phyloP scores from a whole-genome alignment of 2,329 filamentous ascomycete genomes.

The Claviceps africana region DNA sequence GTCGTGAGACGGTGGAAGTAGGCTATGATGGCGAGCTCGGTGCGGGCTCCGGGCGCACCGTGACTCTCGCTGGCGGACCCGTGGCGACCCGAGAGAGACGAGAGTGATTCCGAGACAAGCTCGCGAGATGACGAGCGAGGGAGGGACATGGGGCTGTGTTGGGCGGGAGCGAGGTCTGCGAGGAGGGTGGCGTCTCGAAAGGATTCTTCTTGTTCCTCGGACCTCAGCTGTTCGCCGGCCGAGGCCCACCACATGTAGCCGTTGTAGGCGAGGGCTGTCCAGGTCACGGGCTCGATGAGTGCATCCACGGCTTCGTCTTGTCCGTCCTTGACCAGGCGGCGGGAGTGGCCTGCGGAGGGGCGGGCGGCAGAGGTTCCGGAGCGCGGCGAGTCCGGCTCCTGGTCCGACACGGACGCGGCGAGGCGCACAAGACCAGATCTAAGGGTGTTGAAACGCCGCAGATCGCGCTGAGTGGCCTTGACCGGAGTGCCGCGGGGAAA shows the following conservation, averaged over 20 bases:
- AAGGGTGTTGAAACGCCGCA: constrained; percentile 63
- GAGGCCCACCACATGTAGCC: constrained; percentile 88
- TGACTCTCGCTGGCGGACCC: constrained; percentile 8
- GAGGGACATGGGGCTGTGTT: constrained; percentile 17
- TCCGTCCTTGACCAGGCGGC: constrained; percentile 19
- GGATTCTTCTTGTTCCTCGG: constrained; percentile 45
- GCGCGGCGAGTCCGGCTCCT: constrained; percentile 15
- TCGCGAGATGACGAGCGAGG: constrained; percentile 18
- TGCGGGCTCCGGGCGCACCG: constrained; percentile 18
- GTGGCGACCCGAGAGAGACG: constrained; percentile 27
- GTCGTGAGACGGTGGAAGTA: constrained; percentile 70
- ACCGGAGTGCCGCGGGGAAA: constrained; percentile 48
- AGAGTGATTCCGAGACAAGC: constrained; percentile 28
- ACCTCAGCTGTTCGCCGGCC: constrained; percentile 55
- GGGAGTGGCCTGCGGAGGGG: constrained; percentile 15
- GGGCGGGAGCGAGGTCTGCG: constrained; percentile 31
- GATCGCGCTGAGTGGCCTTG: constrained; percentile 80
- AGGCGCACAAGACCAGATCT: constrained; percentile 46
- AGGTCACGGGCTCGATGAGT: constrained; percentile 49
- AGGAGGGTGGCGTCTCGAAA: constrained; percentile 42
- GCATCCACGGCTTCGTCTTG: constrained; percentile 36
- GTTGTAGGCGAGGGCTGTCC: constrained; percentile 64
- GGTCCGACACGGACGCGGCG: constrained; percentile 12
- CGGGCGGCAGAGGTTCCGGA: constrained; percentile 15
- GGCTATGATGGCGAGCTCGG: constrained; percentile 60